These are phyloP conservation scores for Pulveroboletus sp. DNA, from an alignment of 768 basidiomycete species.

Conservation along the genomic window DNA sequence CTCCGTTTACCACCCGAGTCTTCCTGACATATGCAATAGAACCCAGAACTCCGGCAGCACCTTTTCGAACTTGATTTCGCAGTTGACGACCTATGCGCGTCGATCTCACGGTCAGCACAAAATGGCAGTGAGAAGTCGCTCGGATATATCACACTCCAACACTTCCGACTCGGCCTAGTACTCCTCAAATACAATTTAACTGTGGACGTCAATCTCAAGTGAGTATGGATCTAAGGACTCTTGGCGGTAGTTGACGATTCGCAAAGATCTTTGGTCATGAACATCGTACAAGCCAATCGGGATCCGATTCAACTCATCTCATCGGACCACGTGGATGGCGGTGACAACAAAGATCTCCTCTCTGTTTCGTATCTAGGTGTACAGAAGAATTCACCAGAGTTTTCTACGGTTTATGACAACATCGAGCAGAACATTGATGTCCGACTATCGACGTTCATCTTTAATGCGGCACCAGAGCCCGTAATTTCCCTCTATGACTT, in stretches of 20 bases:
- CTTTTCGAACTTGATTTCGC: constrained; percentile 85
- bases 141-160: constrained; percentile 75
- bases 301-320: constrained; percentile 64
- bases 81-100: constrained; percentile 79
- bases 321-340: constrained; percentile 44
- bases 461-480: constrained; percentile 87
- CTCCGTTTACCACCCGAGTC: background rate
- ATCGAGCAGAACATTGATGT: constrained; percentile 88
- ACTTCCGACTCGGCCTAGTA: constrained; percentile 72
- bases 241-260: constrained; percentile 7
- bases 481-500: constrained; percentile 92
- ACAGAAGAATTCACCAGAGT: constrained; percentile 85
- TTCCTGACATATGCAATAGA: constrained; percentile 17
- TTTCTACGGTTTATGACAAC: constrained; percentile 70
- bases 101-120: constrained; percentile 65
- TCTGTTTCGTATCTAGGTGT: constrained; percentile 75
- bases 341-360: constrained; percentile 64
- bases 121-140: constrained; percentile 68
- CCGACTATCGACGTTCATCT: constrained; percentile 85
- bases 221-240: constrained; percentile 9
- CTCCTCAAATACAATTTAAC: constrained; percentile 84
- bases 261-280: constrained; percentile 70
- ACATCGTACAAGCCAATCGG: constrained; percentile 56
- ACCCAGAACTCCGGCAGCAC: constrained; percentile 46
- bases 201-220: constrained; percentile 81